Conservation (phyloP, 2,329 filamentous ascomycete genomes). For the Curvularia hawaiiensis region DNA sequence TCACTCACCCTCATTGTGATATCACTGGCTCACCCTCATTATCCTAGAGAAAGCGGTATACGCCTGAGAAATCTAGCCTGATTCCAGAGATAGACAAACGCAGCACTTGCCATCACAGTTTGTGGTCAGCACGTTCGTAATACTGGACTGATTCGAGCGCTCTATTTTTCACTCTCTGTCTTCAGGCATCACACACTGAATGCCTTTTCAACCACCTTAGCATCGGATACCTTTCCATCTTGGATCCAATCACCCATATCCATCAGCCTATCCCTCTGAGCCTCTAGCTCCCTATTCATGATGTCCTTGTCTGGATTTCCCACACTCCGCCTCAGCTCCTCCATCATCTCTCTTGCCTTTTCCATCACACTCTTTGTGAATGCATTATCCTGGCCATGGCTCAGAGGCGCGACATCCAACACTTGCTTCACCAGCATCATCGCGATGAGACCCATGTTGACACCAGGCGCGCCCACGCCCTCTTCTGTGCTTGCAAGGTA, state of each 20-base stretch:
- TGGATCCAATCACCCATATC: conserved; percentile 39
- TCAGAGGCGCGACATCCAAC: conserved; percentile 45
- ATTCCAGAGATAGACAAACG: too few species aligned
- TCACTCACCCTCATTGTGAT: conserved; percentile 13
- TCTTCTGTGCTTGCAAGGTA: conserved; percentile 37
- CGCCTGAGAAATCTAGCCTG: not conserved
- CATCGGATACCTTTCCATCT: not conserved
- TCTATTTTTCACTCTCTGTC: not conserved
- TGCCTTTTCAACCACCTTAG: conserved; percentile 6
- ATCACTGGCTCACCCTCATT: not conserved
- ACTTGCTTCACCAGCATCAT: conserved; percentile 52
- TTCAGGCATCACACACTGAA: conserved; percentile 6
- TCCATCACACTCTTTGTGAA: conserved; percentile 49
- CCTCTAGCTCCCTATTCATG: conserved; percentile 33
- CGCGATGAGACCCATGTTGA: conserved; percentile 51
- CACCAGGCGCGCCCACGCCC: conserved; percentile 33
- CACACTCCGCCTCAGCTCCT: conserved; percentile 26
- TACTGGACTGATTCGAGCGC: not conserved
- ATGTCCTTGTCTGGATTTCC: conserved; percentile 27
- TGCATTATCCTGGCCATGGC: conserved; percentile 50
- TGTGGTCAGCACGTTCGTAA: not conserved
- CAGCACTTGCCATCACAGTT: not conserved
- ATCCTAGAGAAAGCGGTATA: not conserved
- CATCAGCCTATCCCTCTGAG: conserved; percentile 34
- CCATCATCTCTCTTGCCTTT: conserved; percentile 45